Conservation (phyloP, 305 asterid genomes). For the Fraxinus floribunda region DNA sequence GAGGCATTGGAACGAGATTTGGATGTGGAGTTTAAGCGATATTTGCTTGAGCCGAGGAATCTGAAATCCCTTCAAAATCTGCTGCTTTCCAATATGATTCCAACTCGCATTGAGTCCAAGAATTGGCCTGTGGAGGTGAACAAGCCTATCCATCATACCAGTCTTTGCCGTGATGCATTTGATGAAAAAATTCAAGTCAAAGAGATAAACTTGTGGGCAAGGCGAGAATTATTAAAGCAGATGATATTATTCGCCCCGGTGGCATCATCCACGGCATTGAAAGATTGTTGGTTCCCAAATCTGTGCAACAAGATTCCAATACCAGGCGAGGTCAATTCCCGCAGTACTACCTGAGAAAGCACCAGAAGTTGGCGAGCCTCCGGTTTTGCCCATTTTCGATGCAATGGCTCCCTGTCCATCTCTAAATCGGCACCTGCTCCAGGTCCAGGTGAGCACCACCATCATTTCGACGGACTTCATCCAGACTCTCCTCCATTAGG, state of each 20-base stretch:
- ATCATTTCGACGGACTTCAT: conserved; percentile 95
- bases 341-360: conserved; percentile 78
- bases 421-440: conserved; percentile 91
- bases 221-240: conserved; percentile 47
- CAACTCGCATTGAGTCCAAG: conserved; percentile 55
- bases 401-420: conserved; percentile 92
- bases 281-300: conserved; percentile 62
- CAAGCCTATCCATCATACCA: conserved; percentile 30
- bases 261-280: conserved; percentile 94
- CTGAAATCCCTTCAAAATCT: conserved; percentile 44
- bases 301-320: conserved; percentile 78
- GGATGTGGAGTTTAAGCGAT: conserved; percentile 54
- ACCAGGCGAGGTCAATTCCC: conserved; percentile 61
- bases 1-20: conserved; percentile 72
- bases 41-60: conserved; percentile 49
- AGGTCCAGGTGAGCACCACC: conserved; percentile 89
- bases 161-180: conserved; percentile 49
- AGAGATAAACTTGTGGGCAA: conserved; percentile 42
- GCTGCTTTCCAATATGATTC: conserved; percentile 55
- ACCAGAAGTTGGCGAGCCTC: conserved; percentile 81
- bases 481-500: conserved; percentile 74
- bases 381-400: conserved; percentile 61
- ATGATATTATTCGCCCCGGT: conserved; percentile 73
- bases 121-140: conserved; percentile 33
- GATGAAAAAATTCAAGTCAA: conserved; percentile 39